Base-by-base conservation (phyloP, 495 filamentous ascomycete genomes). In the Penicillium turbatum region DNA sequence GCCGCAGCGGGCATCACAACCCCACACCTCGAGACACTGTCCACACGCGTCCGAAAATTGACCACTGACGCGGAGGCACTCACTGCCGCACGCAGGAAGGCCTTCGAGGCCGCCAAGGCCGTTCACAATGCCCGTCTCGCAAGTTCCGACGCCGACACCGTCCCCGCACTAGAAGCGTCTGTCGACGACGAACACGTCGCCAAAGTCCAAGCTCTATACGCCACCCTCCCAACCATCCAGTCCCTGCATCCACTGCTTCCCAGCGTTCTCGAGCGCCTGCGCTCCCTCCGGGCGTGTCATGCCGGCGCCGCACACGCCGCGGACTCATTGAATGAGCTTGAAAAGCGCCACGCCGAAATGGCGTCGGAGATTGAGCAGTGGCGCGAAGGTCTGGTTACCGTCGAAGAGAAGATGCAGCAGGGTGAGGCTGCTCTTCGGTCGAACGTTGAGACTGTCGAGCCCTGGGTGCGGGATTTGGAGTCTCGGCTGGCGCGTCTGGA, bases 161-260 rank as follows among this genome's bases (percentile, higher is more conserved):
- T 60, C 7, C 63, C 69, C 12, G 53, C 59, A 10, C 62, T 61
- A 3, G 71, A 71, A 11, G 61, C 63, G 31, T 52, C 66, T 5
- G 60, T 60, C 9, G 60, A 76, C 50, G 78, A 82, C 31, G 89
- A 95, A 61, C 82, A 89, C 57, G 79, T 80, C 15, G 80, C 89
- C 36, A 96, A 95, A 67, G 87, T 97, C 65, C 92, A 95, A 60
- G 91, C 92, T 2, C 81, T 99, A 3, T 97, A 96, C 68, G 86
- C 86, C 2, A 89, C 89, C 13, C 79, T 99, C 5, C 84, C 89
- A 6, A 92, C 89, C 10, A 95, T 99, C 56, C 90, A 97, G 69
- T 88, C 80, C 49, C 75, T 97, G 12, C 79, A 88, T 4, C 93
- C 95, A 6, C 71, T 96, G 19, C 76, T 99, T 11, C 95, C 95